Percentiles rank a stretch among this genome's conserved stretches.
These are phyloP conservation scores for Zopfia rhizophila DNA, from an alignment of 2,329 filamentous ascomycete species.

Conservation along the genomic window DNA sequence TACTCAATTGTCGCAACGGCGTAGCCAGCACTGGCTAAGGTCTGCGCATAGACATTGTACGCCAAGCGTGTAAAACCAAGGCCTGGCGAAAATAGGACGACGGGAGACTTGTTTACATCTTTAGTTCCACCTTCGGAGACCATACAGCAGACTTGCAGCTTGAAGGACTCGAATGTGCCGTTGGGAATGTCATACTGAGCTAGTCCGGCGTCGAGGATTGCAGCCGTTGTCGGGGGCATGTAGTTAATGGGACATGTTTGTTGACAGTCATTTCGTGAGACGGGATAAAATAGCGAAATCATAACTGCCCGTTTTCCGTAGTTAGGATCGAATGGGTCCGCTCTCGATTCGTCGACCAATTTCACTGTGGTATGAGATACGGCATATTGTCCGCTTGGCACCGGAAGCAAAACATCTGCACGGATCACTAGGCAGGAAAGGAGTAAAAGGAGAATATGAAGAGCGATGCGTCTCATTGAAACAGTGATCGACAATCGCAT, in stretches of 20 bases:
- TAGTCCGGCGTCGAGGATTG: constrained; percentile 3
- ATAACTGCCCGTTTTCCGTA: constrained; percentile 18
- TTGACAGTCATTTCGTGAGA: constrained; percentile 7
- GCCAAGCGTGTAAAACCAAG: constrained; percentile 52
- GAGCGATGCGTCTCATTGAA: no score
- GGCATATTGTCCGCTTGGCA: constrained; percentile 20
- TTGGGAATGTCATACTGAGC: constrained; percentile 10
- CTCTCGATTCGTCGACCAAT: constrained; percentile 20
- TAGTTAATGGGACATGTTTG: constrained; percentile 13
- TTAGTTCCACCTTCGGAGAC: neutral
- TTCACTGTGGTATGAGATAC: constrained; percentile 16
- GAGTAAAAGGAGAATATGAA: constrained; percentile 5
- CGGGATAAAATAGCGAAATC: constrained; percentile 29
- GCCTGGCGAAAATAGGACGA: constrained; percentile 57
- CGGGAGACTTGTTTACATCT: constrained; percentile 5
- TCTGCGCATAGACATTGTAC: constrained; percentile 54
- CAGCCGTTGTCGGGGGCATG: constrained; percentile 21
- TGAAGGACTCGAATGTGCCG: constrained; percentile 13
- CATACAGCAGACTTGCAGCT: constrained; percentile 14
- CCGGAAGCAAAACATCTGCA: constrained; percentile 17
- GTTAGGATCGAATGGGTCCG: constrained; percentile 23
- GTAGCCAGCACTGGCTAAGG: constrained; percentile 58
- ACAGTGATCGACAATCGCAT: no score
- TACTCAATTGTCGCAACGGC: constrained; percentile 60
- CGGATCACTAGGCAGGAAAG: constrained; percentile 1